Base-by-base conservation (phyloP, 1,139 yeast species). In the Lodderomyces theae region DNA sequence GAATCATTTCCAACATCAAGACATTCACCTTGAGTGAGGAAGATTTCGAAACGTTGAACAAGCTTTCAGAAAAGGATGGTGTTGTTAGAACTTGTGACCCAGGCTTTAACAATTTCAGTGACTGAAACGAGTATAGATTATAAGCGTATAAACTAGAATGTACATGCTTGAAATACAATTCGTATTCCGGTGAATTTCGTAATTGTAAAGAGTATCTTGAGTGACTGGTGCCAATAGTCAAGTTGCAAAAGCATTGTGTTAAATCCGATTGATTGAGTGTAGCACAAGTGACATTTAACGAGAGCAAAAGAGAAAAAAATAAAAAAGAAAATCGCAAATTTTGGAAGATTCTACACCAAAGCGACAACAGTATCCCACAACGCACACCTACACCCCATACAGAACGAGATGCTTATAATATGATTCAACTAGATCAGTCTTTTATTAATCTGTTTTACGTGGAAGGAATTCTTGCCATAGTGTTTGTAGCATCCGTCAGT, bases 1-100 rank as follows among this genome's bases (percentile, higher is more conserved):
- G 74, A 55, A 60, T 69, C 37, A 53, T 58, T 34, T 52, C 61
- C 37, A 69, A 69, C 53, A 55, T 65, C 43, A 50, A 60, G 38
- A 63, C 70, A 12, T 52, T 65, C 37, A 48, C 41, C 4, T 58
- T 69, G 43, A 48, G 61, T 3, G 57, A 58, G 10, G 68, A 59
- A 39, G 73, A 67, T 42, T 63, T 66, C 42, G 64, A 54, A 22
- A 47, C 56, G 13, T 63, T 69, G 51, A 64, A 61, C 51, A 47
- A 54, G 12, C 55, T 68, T 41, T 47, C 63, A 34, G 57, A 53
- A 30, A 56, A 56, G 44, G 56, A 58, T 36, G 73, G 72, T 37
- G 53, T 50, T 17, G 47, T 40, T 3, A 64, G 74, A 60, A 56
- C 57, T 31, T 51, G 60, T 51, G 43, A 54, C 42, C 66, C 67